Evolutionary conservation across 331 rosid species (phyloP).

Genomic region (Pyracantha coccinea): DNA sequence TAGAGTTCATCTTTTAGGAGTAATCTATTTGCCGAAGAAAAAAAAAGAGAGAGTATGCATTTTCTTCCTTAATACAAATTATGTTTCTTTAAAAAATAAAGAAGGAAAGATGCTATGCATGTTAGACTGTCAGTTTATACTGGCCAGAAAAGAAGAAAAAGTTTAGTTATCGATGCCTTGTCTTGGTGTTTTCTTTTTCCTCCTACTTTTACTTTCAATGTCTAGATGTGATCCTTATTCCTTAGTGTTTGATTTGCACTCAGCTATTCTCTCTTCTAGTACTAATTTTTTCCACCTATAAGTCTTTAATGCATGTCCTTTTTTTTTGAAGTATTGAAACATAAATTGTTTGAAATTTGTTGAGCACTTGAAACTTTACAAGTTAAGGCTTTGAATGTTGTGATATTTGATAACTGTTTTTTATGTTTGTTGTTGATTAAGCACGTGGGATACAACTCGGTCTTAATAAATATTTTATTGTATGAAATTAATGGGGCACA

Average conservation of each 20-base stretch:
- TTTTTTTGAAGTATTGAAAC: background rate
- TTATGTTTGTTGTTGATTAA: background rate
- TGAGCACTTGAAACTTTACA: background rate
- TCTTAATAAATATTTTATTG: background rate
- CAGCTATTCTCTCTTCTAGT: background rate
- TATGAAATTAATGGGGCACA: slow-evolving; percentile 23
- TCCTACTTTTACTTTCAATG: background rate
- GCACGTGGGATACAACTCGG: background rate
- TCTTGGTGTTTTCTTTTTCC: background rate
- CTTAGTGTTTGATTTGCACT: background rate
- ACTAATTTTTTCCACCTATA: background rate
- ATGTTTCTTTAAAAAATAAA: background rate
- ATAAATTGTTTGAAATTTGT: background rate
- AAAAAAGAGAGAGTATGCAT: background rate
- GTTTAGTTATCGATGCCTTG: background rate
- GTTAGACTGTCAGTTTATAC: background rate
- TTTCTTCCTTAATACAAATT: background rate
- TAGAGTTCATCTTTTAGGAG: background rate
- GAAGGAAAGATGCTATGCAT: background rate
- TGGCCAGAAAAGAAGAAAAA: background rate
- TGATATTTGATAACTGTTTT: background rate
- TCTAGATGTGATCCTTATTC: background rate
- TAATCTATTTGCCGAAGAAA: background rate
- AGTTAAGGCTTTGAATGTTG: background rate
- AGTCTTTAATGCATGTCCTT: background rate